A percentile compares a stretch with the other conserved stretches of the same genome.
These are phyloP conservation scores for Mycena albidolilacea DNA, from an alignment of 768 basidiomycete species.

Conservation along the genomic window DNA sequence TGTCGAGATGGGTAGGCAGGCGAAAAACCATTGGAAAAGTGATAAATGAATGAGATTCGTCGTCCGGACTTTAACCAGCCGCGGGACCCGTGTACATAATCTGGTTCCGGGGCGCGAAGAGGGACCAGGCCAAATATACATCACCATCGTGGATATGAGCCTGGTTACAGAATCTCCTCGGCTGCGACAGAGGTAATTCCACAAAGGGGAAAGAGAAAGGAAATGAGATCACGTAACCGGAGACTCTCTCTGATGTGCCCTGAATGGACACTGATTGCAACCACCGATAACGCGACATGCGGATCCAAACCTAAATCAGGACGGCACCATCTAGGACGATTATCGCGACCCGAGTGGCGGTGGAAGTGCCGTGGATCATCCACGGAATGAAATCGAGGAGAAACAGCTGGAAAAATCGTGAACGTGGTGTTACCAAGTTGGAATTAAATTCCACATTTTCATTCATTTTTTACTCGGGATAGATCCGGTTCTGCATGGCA, in stretches of 20 bases:
- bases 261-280: slow-evolving; percentile 21
- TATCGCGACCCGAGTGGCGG: not conserved
- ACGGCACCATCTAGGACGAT: not conserved
- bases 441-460: not conserved
- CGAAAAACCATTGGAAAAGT: slow-evolving; percentile 69
- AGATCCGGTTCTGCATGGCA: not conserved
- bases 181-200: slow-evolving; percentile 15
- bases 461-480: not conserved
- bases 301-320: slow-evolving; percentile 31
- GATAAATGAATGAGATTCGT: slow-evolving; percentile 47
- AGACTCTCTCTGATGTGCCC: slow-evolving; percentile 27
- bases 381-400: slow-evolving; percentile 1
- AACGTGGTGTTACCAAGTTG: too few relatives aligned
- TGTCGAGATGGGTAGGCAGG: slow-evolving; percentile 72
- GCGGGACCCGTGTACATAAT: slow-evolving; percentile 30
- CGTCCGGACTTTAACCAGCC: slow-evolving; percentile 58
- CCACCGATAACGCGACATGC: slow-evolving; percentile 24
- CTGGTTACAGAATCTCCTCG: slow-evolving; percentile 21
- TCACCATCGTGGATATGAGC: slow-evolving; percentile 21
- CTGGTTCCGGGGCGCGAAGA: not conserved
- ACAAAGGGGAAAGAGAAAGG: slow-evolving; percentile 3
- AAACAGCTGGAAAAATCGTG: not conserved
- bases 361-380: slow-evolving; percentile 14
- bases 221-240: not conserved
- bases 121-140: slow-evolving; percentile 25